Base-by-base conservation (phyloP, 768 basidiomycete species). In the Naganishia vishniacii region DNA sequence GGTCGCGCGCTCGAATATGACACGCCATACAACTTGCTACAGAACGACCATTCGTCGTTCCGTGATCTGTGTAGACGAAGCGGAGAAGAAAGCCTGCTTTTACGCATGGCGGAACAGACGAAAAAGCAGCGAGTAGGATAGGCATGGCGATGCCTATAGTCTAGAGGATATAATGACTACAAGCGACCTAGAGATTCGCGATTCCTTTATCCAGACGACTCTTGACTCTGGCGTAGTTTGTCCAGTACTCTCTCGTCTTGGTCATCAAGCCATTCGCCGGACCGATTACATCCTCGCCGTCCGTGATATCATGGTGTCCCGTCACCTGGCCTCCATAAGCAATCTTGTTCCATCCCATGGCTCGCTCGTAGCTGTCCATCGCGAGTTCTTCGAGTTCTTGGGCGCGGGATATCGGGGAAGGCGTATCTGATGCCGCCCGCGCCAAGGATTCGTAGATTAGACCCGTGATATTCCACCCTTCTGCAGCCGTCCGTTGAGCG, bases 31-130 rank as follows among this genome's bases (percentile, higher is more conserved):
- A 73, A 75, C 9, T 58, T 77, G 23, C 61, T 77, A 59, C 69
- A 72, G 59, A 83, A 83, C 49, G 76, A 83, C 37, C 75, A 81
- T n/a, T 83, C 87, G 0, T 73, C 79, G 12, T 91, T 92, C 75
- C 81, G 83, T 62, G 83, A 83, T 66, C 83, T 90, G 28, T 75
- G 74, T 42, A 69, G 67, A 37, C 71, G 73, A 42, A 72, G 70
- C 41, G 75, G 75, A 47, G 75, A 77, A 60, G 74, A 77, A 48
- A 59, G 60, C 3, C 63, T 71, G 29, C 59, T 77, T 42, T 48
- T 72, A 15, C 32, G 48, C 18, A 66, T 66, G 56, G 65, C 60
- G 20, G 59, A 61, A 34, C 34, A 62, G 31, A 49, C 60, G 23
- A 60, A 60, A 28, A 29, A 61, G 18, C 42, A 60, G 12, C 34